Evolutionary conservation across 768 basidiomycete genomes (phyloP).

Genomic region (Boletus insuetus): DNA sequence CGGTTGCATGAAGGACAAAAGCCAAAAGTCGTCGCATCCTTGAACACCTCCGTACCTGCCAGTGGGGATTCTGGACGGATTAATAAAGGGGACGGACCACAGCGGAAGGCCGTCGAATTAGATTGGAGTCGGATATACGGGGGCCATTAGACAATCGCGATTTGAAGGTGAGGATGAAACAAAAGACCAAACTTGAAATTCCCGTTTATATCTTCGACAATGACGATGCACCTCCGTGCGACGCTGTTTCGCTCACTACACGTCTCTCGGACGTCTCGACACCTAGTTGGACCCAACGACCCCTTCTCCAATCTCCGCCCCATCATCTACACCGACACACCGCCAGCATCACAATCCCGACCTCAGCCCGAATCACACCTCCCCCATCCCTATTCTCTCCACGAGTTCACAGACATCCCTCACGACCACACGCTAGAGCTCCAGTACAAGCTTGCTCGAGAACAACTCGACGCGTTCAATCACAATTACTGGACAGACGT

Average conservation of each 20-base stretch:
- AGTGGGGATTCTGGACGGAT: no score
- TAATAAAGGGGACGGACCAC: no score
- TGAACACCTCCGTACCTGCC: no score
- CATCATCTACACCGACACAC: conserved; percentile 65
- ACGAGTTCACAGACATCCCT: conserved; percentile 52
- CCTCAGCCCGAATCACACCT: conserved; percentile 16
- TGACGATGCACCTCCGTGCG: neutral
- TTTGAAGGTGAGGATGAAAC: no score
- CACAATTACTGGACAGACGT: conserved; percentile 83
- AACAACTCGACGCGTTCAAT: conserved; percentile 72
- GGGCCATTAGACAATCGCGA: no score
- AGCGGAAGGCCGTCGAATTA: no score
- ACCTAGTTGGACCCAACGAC: conserved; percentile 69
- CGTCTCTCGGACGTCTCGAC: conserved; percentile 25
- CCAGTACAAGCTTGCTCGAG: conserved; percentile 67
- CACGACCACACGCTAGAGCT: conserved; percentile 50
- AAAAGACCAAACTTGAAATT: no score
- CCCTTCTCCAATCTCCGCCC: conserved; percentile 79
- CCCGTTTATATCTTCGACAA: neutral
- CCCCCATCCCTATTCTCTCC: conserved; percentile 73
- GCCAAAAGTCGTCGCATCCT: no score
- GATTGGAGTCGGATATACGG: no score
- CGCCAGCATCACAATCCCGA: conserved; percentile 22
- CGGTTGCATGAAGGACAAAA: no score
- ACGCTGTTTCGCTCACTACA: conserved; percentile 16